Percentiles rank a stretch among this genome's conserved stretches.
phyloP scores from a whole-genome alignment of 2,329 filamentous ascomycete species.

The Calonectria pauciramosa region DNA sequence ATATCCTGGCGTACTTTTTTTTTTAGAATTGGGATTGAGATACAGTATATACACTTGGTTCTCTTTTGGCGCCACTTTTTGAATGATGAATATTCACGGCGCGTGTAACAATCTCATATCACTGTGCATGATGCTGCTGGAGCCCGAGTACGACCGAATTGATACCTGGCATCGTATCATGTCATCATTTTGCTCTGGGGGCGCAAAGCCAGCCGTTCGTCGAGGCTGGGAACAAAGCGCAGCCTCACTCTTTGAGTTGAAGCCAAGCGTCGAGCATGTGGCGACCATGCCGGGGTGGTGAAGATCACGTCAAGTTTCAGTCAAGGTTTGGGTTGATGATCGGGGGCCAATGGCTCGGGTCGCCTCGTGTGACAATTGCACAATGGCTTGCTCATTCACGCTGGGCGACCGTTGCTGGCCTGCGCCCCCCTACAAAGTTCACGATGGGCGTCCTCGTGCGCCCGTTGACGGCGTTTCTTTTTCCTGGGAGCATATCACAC shows the following conservation, averaged over 20 bases:
- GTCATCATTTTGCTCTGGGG: background rate
- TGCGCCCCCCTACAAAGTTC: background rate
- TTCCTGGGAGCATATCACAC: slow-evolving; percentile 8
- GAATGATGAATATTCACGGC: background rate
- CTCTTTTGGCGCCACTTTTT: background rate
- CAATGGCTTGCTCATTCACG: slow-evolving; percentile 24
- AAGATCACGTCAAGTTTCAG: slow-evolving; percentile 25
- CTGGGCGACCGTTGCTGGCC: slow-evolving; percentile 2
- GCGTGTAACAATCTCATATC: background rate
- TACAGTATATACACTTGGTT: slow-evolving; percentile 15
- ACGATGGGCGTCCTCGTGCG: slow-evolving; percentile 11
- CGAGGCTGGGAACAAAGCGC: slow-evolving; percentile 14
- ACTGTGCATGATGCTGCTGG: background rate
- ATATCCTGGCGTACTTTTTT: slow-evolving; percentile 28
- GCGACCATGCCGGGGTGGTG: background rate
- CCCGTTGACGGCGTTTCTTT: background rate
- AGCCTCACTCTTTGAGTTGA: slow-evolving; percentile 26
- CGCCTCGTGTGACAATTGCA: slow-evolving; percentile 16
- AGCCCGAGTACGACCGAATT: slow-evolving; percentile 18
- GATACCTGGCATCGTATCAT: background rate
- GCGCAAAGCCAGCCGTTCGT: slow-evolving; percentile 18
- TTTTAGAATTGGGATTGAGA: slow-evolving; percentile 29
- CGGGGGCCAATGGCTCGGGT: slow-evolving; percentile 14
- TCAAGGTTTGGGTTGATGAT: background rate
- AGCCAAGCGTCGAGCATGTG: slow-evolving; percentile 11